phyloP scores from a whole-genome alignment of 352 stramenopile genomes.

The Pythium sukuiense region DNA sequence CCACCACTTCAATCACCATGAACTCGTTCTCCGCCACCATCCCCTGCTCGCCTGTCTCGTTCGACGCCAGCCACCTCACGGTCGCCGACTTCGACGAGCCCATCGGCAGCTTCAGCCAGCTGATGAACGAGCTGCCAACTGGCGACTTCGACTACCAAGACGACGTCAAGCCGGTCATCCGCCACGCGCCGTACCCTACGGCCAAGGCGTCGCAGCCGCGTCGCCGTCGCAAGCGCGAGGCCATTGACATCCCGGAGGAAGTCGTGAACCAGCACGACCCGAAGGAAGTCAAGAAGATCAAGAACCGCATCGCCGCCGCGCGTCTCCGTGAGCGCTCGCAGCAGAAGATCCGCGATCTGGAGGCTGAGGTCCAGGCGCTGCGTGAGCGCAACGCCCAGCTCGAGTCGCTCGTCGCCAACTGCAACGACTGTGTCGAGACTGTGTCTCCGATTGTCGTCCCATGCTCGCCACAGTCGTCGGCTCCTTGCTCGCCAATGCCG shows the following conservation, averaged over 20 bases:
- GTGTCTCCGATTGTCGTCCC: not conserved
- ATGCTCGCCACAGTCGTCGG: conserved; percentile 11
- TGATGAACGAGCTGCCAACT: conserved; percentile 22
- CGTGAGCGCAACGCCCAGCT: conserved; percentile 39
- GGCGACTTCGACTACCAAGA: conserved; percentile 20
- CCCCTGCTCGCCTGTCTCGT: conserved; percentile 20
- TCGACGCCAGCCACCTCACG: conserved; percentile 18
- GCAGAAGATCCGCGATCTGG: conserved; percentile 40
- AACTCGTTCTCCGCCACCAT: conserved; percentile 13
- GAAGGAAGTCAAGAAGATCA: conserved; percentile 48
- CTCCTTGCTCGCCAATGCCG: conserved; percentile 12
- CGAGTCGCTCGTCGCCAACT: conserved; percentile 32
- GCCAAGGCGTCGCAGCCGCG: conserved; percentile 22
- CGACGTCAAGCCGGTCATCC: conserved; percentile 7
- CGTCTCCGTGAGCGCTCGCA: conserved; percentile 53
- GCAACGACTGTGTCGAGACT: conserved; percentile 26
- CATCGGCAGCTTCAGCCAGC: conserved; percentile 21
- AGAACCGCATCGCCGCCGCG: conserved; percentile 53
- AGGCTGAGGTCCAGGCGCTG: conserved; percentile 35
- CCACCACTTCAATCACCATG: conserved; percentile 15
- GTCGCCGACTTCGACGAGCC: conserved; percentile 10
- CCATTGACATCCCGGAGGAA: conserved; percentile 46
- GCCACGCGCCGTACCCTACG: conserved; percentile 25
- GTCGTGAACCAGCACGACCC: conserved; percentile 30
- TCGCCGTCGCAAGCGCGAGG: conserved; percentile 46